Percentiles rank a stretch among this genome's conserved stretches.
phyloP scores from a whole-genome alignment of 2,329 filamentous ascomycete genomes.

The Aspergillus novoparasiticus region DNA sequence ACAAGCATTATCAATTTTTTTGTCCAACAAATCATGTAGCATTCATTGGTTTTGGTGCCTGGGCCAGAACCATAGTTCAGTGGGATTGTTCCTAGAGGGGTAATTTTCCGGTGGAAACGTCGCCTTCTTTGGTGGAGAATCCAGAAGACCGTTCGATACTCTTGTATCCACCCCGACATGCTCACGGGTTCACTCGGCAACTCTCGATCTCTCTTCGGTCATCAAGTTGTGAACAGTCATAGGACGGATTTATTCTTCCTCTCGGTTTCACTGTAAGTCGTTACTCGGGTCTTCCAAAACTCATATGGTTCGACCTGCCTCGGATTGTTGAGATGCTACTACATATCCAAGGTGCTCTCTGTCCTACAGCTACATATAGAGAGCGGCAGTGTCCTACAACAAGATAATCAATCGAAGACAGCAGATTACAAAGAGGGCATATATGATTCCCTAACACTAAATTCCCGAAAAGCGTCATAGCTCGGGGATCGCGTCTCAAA shows the following conservation, averaged over 20 bases:
- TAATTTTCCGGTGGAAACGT: slow-evolving; percentile 30
- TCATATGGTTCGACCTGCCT: neutral
- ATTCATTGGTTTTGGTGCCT: neutral
- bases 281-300: neutral
- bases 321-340: neutral
- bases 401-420: no score
- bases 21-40: neutral
- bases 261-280: neutral
- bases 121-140: slow-evolving; percentile 27
- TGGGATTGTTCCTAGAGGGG: slow-evolving; percentile 17
- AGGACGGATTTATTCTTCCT: slow-evolving; percentile 1
- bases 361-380: neutral
- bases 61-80: neutral
- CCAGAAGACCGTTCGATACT: slow-evolving; percentile 1
- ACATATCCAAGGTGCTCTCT: neutral
- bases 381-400: neutral
- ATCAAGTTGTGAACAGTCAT: neutral
- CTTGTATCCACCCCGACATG: neutral
- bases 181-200: neutral
- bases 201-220: neutral
- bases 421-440: neutral
- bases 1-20: neutral
- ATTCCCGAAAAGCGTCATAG: neutral
- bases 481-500: neutral
- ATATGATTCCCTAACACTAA: neutral